Evolutionary conservation across 2,329 filamentous ascomycete species (phyloP), one percentile per base, ranked within the genome.

Genomic region (Calonectria hawksworthii): DNA sequence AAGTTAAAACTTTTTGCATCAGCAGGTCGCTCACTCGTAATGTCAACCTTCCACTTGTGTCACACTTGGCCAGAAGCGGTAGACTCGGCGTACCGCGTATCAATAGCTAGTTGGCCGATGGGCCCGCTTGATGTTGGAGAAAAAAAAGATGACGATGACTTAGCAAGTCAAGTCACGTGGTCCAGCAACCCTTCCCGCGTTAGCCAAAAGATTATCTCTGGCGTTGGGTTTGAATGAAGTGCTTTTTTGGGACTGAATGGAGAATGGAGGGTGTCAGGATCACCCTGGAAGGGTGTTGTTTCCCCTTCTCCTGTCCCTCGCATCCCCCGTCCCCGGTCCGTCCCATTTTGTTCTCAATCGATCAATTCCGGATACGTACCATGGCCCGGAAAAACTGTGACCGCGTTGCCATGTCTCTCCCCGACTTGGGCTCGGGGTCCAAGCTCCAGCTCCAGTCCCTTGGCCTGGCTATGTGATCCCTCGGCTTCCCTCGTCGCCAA

Each of bases 231-330:
- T 32, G 18, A 32, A 63, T 63, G 61, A 65, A 23, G 41, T 30
- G 41, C 61, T 65, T 65, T 50, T 30, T 47, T 34, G 32, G 34
- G 34, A 26, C 21, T 38, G 56, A 63, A 28, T 50, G 61, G 56
- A 65, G 56, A 63, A 28, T 50, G 61, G 56, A 65, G 38, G 30
- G 38, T 50, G 61, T 65, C 11, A 28, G 66, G 66, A 61, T 68
- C 36, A 47, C 52, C 66, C 66, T 59, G 32, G 66, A 32, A 59
- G 38, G 26, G 34, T 28, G 18, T 68, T 38, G 65, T 26, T 54
- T 68, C 47, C 64, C 66, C 38, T 36, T 26, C 36, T 68, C 66
- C 26, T 36, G n/a, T 67, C 32, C 64, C 32, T 38, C 64, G 32
- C 47, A 36, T 51, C 47, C 32, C 30, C 32, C n/a, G 26, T 38